These are phyloP conservation scores for Anisogramma anomala DNA, from an alignment of 2,329 filamentous ascomycete genomes.

Conservation along the genomic window DNA sequence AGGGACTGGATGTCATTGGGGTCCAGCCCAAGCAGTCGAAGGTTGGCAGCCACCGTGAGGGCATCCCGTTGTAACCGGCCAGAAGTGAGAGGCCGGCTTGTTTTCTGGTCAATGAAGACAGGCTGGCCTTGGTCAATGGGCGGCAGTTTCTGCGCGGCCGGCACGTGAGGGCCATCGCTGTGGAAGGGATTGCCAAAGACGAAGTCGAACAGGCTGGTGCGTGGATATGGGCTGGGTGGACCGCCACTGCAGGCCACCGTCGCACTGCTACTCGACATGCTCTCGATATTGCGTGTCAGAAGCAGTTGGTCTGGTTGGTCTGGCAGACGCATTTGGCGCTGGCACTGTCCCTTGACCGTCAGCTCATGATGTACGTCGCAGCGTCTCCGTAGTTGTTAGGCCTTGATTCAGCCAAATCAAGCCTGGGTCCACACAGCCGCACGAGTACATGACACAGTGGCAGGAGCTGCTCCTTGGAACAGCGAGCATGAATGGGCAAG, in stretches of 20 bases:
- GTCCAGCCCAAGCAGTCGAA: conserved; percentile 26
- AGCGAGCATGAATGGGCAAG: too few relatives aligned
- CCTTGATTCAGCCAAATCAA: too few relatives aligned
- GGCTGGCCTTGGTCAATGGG: conserved; percentile 23
- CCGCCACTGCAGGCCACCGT: conserved; percentile 17
- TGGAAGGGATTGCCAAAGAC: conserved; percentile 28
- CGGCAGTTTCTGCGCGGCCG: conserved; percentile 21
- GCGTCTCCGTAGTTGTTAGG: too few relatives aligned
- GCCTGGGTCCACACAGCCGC: too few relatives aligned
- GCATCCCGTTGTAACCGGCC: conserved; percentile 25
- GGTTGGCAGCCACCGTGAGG: conserved; percentile 25
- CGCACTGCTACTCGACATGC: conserved; percentile 1
- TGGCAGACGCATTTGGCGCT: too few relatives aligned
- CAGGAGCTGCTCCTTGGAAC: too few relatives aligned
- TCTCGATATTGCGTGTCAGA: too few relatives aligned
- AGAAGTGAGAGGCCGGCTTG: conserved; percentile 26
- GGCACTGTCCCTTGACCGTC: too few relatives aligned
- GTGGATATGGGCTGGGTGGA: conserved; percentile 17
- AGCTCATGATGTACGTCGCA: too few relatives aligned
- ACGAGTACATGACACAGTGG: too few relatives aligned
- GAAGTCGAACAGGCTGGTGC: conserved; percentile 26
- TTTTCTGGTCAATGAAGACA: conserved; percentile 30
- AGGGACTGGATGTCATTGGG: conserved; percentile 24
- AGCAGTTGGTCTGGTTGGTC: too few relatives aligned
- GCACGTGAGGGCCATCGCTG: conserved; percentile 20